A percentile compares a stretch with the other conserved stretches of the same genome.
These are phyloP conservation scores for Meredithiella fracta DNA, from an alignment of 2,329 filamentous ascomycete species.

Conservation along the genomic window DNA sequence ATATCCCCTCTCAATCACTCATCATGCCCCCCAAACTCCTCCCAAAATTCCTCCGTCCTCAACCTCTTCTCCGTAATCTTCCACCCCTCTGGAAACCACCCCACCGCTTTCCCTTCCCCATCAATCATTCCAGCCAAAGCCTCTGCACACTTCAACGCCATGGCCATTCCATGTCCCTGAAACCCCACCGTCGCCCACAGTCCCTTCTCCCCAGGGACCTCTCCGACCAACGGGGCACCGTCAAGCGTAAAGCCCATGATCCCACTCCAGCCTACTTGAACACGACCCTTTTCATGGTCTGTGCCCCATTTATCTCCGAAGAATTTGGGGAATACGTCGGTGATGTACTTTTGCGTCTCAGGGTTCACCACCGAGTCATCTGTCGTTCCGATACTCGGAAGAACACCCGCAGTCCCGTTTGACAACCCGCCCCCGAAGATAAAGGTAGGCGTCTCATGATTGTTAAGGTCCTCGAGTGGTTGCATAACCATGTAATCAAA, in stretches of 20 bases:
- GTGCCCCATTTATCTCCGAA: constrained; percentile 37
- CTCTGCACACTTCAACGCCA: constrained; percentile 42
- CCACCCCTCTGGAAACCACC: constrained; percentile 40
- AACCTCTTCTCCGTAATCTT: constrained; percentile 8
- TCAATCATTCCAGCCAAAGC: constrained; percentile 39
- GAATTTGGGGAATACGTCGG: constrained; percentile 28
- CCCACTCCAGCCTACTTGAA: constrained; percentile 35
- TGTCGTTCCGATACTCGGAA: constrained; percentile 36
- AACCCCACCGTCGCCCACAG: constrained; percentile 44
- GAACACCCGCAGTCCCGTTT: constrained; percentile 25
- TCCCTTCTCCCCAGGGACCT: constrained; percentile 27
- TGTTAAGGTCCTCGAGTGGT: constrained; percentile 25
- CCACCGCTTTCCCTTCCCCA: constrained; percentile 21
- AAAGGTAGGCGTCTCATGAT: constrained; percentile 30
- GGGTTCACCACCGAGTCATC: constrained; percentile 37
- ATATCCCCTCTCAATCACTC: too few species aligned
- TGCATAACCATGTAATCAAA: constrained; percentile 53
- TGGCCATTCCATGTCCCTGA: constrained; percentile 51
- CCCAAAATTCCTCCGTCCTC: constrained; percentile 11
- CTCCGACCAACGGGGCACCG: constrained; percentile 35
- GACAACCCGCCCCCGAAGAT: constrained; percentile 44
- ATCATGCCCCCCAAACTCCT: constrained; percentile 3
- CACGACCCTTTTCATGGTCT: constrained; percentile 22
- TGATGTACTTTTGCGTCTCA: constrained; percentile 32
- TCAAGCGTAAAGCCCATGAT: constrained; percentile 41